phyloP scores from a whole-genome alignment of 352 stramenopile species.

The Phytopythium mirpurense region DNA sequence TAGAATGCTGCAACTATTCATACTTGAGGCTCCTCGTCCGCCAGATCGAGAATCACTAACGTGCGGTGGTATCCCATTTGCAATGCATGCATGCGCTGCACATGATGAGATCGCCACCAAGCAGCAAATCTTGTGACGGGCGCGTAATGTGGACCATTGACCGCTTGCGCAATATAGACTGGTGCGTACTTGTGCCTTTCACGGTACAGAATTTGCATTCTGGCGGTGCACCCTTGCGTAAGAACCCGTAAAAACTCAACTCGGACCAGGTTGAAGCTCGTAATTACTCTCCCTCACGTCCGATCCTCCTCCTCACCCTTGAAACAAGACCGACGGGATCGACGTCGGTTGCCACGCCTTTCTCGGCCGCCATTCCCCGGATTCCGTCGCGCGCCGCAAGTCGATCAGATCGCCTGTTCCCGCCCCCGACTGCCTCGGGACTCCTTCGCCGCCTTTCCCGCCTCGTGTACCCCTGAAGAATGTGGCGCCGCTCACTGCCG shows the following conservation, averaged over 20 bases:
- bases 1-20: too few species aligned
- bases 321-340: slow-evolving; percentile 6
- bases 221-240: slow-evolving; percentile 2
- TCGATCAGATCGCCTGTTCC: neutral
- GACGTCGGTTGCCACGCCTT: neutral
- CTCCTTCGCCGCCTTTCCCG: neutral
- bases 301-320: neutral
- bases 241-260: slow-evolving; percentile 1
- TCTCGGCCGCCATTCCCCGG: slow-evolving; percentile 6
- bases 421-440: neutral
- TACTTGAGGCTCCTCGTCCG: too few species aligned
- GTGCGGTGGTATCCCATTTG: too few species aligned
- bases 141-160: too few species aligned
- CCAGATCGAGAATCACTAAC: too few species aligned
- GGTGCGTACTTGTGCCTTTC: neutral
- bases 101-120: too few species aligned
- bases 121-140: neutral
- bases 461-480: neutral
- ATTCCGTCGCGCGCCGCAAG: slow-evolving; percentile 6
- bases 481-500: slow-evolving; percentile 37
- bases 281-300: slow-evolving; percentile 5
- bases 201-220: slow-evolving; percentile 2
- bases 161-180: neutral
- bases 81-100: too few species aligned
- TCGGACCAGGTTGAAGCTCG: slow-evolving; percentile 8